These are phyloP conservation scores for Omphalotus guepiniiformis DNA, from an alignment of 768 basidiomycete species.

Conservation along the genomic window DNA sequence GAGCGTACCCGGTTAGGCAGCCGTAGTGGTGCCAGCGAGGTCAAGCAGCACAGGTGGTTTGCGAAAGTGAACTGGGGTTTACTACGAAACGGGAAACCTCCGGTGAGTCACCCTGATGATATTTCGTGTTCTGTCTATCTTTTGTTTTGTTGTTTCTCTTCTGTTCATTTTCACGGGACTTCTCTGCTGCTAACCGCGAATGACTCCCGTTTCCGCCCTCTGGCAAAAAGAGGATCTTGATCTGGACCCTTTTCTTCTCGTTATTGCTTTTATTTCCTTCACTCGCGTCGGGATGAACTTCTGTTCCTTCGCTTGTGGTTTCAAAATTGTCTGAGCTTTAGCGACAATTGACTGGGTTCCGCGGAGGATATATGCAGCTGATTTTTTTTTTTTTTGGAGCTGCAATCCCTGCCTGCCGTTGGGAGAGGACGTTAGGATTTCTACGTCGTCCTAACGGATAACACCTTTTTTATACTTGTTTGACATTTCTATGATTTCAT, in stretches of 20 bases:
- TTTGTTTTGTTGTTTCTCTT: constrained; percentile 5
- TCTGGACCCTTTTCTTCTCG: background rate
- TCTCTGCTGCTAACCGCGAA: too few relatives aligned
- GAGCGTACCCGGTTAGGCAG: constrained; percentile 87
- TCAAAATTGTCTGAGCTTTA: too few relatives aligned
- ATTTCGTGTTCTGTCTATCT: constrained; percentile 8
- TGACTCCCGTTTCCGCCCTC: background rate
- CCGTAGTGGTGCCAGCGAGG: constrained; percentile 93
- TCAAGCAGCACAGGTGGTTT: constrained; percentile 99
- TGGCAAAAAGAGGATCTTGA: constrained; percentile 4
- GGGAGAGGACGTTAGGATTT: too few relatives aligned
- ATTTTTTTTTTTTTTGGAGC: too few relatives aligned
- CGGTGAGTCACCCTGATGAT: constrained; percentile 77
- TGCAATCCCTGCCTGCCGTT: too few relatives aligned
- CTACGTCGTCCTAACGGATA: too few relatives aligned
- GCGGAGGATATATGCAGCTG: too few relatives aligned
- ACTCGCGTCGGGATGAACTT: too few relatives aligned
- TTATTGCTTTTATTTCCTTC: background rate
- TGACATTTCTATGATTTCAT: too few relatives aligned
- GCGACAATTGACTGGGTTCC: too few relatives aligned
- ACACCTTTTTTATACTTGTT: too few relatives aligned
- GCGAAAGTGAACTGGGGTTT: constrained; percentile 94
- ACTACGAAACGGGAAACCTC: constrained; percentile 86
- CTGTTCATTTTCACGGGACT: background rate
- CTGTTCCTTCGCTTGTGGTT: background rate